These are phyloP conservation scores for Kalmanozyma brasiliensis DNA, from an alignment of 1,284 basidiomycete genomes.

Conservation along the genomic window DNA sequence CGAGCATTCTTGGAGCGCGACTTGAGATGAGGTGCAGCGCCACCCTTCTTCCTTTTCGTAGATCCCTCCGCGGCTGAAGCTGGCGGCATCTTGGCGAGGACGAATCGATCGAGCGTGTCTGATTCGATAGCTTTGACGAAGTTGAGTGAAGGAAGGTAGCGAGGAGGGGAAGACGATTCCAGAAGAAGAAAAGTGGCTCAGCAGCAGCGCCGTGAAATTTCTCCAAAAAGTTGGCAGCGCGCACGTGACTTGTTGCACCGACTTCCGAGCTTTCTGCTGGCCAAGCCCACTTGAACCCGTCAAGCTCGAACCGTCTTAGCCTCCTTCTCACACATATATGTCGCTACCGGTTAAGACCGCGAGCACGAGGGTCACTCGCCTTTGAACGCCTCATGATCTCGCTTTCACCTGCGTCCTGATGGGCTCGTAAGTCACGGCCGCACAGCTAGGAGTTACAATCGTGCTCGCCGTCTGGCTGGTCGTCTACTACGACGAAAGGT, in stretches of 20 bases:
- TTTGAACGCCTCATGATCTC: too few relatives aligned
- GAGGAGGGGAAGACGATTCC: too few relatives aligned
- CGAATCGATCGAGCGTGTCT: too few relatives aligned
- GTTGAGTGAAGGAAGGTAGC: neutral
- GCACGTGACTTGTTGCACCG: constrained; percentile 25
- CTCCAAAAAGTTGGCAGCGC: neutral
- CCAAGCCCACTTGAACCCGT: too few relatives aligned
- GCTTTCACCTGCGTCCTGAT: too few relatives aligned
- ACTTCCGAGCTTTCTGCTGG: constrained; percentile 12
- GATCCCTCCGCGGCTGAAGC: constrained; percentile 37
- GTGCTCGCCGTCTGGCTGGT: too few relatives aligned
- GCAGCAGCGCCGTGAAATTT: constrained; percentile 3
- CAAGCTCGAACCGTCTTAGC: neutral
- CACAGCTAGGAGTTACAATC: too few relatives aligned
- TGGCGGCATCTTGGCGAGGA: constrained; percentile 19
- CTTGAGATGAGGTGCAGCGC: constrained; percentile 32
- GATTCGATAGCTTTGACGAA: too few relatives aligned
- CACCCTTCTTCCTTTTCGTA: constrained; percentile 41
- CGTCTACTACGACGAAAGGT: too few relatives aligned
- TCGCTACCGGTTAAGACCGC: too few relatives aligned
- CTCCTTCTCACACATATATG: constrained; percentile 1
- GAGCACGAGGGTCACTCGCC: too few relatives aligned
- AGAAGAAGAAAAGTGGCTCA: constrained; percentile 10
- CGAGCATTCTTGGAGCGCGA: constrained; percentile 55
- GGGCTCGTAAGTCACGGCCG: too few relatives aligned